phyloP scores from a whole-genome alignment of 73 alveolate genomes.

The Breviolum minutum region DNA sequence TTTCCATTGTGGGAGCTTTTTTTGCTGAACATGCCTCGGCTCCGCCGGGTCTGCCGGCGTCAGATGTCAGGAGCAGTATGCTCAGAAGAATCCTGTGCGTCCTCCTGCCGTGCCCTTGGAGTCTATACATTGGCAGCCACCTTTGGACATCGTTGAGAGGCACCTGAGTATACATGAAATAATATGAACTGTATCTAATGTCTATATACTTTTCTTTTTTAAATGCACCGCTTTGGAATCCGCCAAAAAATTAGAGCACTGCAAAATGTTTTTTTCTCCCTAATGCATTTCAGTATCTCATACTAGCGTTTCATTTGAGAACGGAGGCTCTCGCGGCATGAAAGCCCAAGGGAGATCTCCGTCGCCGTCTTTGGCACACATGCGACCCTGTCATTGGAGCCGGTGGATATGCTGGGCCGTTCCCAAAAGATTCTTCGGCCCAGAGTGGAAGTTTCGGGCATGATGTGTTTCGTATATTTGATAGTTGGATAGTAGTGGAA shows the following conservation, averaged over 20 bases:
- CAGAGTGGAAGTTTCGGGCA: neutral
- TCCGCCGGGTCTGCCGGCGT: neutral
- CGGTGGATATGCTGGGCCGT: constrained; percentile 81
- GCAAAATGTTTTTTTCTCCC: neutral
- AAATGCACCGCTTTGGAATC: neutral
- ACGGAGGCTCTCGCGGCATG: neutral
- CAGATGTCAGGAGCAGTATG: constrained; percentile 57
- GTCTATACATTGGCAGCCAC: constrained; percentile 90
- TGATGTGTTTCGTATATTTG: neutral
- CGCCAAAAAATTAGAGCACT: neutral
- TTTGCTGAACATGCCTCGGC: too few species aligned
- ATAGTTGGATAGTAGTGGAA: neutral
- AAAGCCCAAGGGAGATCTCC: neutral
- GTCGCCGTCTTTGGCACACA: constrained; percentile 94
- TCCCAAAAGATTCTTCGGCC: constrained; percentile 43
- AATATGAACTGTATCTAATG: neutral
- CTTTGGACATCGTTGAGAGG: constrained; percentile 51
- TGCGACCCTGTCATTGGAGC: constrained; percentile 84
- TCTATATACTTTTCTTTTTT: neutral
- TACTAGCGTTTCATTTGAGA: neutral
- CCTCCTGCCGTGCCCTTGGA: constrained; percentile 73
- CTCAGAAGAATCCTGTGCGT: constrained; percentile 16
- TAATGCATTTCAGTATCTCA: neutral
- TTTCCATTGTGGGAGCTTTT: too few species aligned
- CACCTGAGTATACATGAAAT: neutral